These are phyloP conservation scores for Zanthoxylum bungeanum DNA, from an alignment of 345 rosid genomes.

Conservation along the genomic window DNA sequence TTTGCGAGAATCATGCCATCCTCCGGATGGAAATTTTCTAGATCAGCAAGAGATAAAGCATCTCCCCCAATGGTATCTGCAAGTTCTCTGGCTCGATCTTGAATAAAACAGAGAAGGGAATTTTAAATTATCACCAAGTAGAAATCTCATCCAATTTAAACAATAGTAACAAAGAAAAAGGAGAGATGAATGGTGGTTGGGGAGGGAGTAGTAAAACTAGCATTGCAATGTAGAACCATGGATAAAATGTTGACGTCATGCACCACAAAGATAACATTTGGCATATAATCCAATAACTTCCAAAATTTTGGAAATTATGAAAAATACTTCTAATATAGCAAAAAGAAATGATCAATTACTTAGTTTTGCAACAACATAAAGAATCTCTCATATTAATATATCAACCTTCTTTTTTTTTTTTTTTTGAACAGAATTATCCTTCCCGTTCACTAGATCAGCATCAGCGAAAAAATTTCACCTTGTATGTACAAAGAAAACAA, in stretches of 20 bases:
- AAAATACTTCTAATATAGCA: background rate
- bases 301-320: background rate
- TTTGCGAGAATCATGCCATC: conserved; percentile 88
- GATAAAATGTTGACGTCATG: background rate
- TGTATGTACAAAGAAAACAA: background rate
- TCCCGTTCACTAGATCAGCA: background rate
- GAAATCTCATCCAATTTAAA: background rate
- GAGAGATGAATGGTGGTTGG: background rate
- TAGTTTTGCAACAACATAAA: background rate
- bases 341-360: background rate
- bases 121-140: conserved; percentile 16
- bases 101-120: conserved; percentile 14
- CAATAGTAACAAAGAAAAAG: background rate
- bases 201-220: too few species aligned
- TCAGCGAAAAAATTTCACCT: background rate
- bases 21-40: conserved; percentile 65
- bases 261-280: background rate
- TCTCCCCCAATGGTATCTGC: conserved; percentile 65
- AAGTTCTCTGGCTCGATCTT: conserved; percentile 78
- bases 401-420: background rate
- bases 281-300: background rate
- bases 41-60: conserved; percentile 70
- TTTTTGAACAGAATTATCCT: background rate
- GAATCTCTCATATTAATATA: background rate
- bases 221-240: background rate